These are phyloP conservation scores for Urostyla sp. DNA, from an alignment of 73 alveolate species.

Conservation along the genomic window DNA sequence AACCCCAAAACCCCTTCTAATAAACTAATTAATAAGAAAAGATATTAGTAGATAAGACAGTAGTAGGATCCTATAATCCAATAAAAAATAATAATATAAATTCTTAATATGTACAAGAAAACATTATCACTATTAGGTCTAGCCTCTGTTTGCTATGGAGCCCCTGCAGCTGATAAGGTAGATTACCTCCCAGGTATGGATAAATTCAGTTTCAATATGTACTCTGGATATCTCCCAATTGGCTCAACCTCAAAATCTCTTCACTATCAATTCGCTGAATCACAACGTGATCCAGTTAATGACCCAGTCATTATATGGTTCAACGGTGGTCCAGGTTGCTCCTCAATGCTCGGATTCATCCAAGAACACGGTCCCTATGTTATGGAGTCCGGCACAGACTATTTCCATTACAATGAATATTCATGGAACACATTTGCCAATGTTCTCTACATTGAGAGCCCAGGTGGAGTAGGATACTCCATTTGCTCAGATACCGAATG, in stretches of 20 bases:
- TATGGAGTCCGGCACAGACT: constrained; percentile 82
- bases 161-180: constrained; percentile 37
- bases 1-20: too few species aligned
- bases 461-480: constrained; percentile 99
- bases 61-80: too few species aligned
- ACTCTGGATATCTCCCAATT: constrained; percentile 57
- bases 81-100: too few species aligned
- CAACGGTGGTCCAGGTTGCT: constrained; percentile 99
- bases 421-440: constrained; percentile 97
- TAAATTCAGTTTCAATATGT: constrained; percentile 15
- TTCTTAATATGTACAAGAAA: background rate
- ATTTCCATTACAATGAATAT: constrained; percentile 79
- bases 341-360: constrained; percentile 92
- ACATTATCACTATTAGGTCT: constrained; percentile 2
- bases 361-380: constrained; percentile 97
- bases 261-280: constrained; percentile 61
- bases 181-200: constrained; percentile 1
- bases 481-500: constrained; percentile 58
- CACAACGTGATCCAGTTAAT: constrained; percentile 67
- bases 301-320: constrained; percentile 97
- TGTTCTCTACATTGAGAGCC: constrained; percentile 94
- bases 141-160: constrained; percentile 24
- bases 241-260: constrained; percentile 44
- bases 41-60: too few species aligned
- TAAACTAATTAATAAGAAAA: too few species aligned